Base-by-base conservation (phyloP, 805 yeast species). In the Starmerella stigmatis region DNA sequence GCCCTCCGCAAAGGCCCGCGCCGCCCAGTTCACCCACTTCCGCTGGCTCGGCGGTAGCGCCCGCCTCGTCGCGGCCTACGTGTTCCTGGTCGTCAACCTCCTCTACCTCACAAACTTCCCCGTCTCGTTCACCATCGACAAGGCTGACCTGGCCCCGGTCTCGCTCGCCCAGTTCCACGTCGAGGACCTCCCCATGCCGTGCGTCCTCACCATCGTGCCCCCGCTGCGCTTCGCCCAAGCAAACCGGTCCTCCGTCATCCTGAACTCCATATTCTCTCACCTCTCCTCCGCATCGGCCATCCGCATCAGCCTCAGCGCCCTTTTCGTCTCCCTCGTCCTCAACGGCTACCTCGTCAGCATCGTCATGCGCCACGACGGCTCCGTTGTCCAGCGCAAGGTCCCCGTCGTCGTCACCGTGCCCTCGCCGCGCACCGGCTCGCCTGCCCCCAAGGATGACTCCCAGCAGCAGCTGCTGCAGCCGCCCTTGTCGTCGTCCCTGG, bases 281-380 rank as follows among this genome's bases (percentile, higher is more conserved):
- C 35, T 45, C 27, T 31, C 38, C 33, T 48, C 55, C 13, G 52
- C 50, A 2, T 34, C 47, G 3, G 48, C 52, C 4, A 25, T 44
- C 25, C 50, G 53, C 15, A 74, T 79, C 51, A 69, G 86, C 43
- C 73, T 88, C 36, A 70, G 82, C 50, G 78, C 77, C 10, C 76
- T 88, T 49, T 78, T 81, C 21, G 66, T 84, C 52, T 82, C 94
- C 53, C 74, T 85, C 45, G 78, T 81, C 5, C 78, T 84, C 52
- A 92, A 92, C 61, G 77, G 82, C 41, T 89, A 88, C 63, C 71
- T 92, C 54, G 73, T 89, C 61, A 85, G 86, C 57, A 45, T 55
- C 11, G 53, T 51, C 6, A 50, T 92, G 85, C 46, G 81, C 94
- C n/a, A 61, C 58, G 48, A 51, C 48, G 26, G 57, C 58, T 32